Percentiles rank a stretch among this genome's conserved stretches.
Evolutionary conservation across 148 eudicot species (phyloP).

Genomic region (Vaccinium macrocarpon): DNA sequence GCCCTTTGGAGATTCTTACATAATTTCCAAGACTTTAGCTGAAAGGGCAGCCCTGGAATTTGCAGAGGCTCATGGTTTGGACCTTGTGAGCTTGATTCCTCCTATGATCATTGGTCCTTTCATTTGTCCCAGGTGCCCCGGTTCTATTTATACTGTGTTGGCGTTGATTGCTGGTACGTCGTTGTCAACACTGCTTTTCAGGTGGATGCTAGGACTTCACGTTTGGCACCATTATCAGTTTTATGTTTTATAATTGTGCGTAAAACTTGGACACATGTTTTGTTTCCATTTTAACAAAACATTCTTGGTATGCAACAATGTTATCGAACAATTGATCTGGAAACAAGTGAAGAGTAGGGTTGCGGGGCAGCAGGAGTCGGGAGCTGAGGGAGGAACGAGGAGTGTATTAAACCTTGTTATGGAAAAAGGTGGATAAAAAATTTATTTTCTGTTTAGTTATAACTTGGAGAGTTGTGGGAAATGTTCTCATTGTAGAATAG

Average conservation of each 20-base stretch:
- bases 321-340: background rate
- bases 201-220: background rate
- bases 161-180: conserved; percentile 34
- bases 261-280: background rate
- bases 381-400: background rate
- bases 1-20: conserved; percentile 22
- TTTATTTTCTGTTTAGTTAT: background rate
- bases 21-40: conserved; percentile 36
- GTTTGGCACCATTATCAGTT: background rate
- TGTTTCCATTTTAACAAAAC: background rate
- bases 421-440: background rate
- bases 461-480: background rate
- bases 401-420: background rate
- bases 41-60: conserved; percentile 42
- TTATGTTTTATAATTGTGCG: background rate
- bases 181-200: background rate
- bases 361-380: background rate
- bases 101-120: conserved; percentile 41
- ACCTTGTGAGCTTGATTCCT: conserved; percentile 34
- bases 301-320: background rate
- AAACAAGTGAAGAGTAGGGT: background rate
- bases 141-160: conserved; percentile 26
- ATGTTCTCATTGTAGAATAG: background rate
- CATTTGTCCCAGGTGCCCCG: conserved; percentile 31
- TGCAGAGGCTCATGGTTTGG: conserved; percentile 35